Evolutionary conservation across 2,329 filamentous ascomycete species (phyloP).

Genomic region (Drechslera avenae): DNA sequence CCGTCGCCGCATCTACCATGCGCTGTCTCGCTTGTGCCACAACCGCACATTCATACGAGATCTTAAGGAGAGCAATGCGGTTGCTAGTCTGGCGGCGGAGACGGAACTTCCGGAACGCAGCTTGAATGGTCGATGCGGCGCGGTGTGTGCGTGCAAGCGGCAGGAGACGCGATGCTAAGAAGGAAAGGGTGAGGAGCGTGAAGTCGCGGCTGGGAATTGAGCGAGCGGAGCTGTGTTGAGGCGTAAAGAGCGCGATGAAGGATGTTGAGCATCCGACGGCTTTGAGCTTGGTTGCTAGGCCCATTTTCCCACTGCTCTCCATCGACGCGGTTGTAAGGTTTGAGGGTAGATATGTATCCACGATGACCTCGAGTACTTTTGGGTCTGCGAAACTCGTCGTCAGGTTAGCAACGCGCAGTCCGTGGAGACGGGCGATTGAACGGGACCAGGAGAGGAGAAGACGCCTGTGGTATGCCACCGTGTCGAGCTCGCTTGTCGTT

Average conservation of each 20-base stretch:
- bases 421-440: conserved; percentile 55
- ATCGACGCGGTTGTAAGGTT: conserved; percentile 9
- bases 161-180: conserved; percentile 64
- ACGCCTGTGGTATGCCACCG: conserved; percentile 43
- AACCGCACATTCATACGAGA: conserved; percentile 55
- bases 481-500: conserved; percentile 29
- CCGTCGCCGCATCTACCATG: conserved; percentile 49
- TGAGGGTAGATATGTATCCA: conserved; percentile 60
- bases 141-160: conserved; percentile 55
- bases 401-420: conserved; percentile 58
- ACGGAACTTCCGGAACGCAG: conserved; percentile 53
- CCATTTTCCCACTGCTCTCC: conserved; percentile 6
- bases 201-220: conserved; percentile 61
- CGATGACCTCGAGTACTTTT: conserved; percentile 59
- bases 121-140: conserved; percentile 60
- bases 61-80: conserved; percentile 47
- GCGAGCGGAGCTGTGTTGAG: conserved; percentile 24
- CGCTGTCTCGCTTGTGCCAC: conserved; percentile 54
- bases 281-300: conserved; percentile 47
- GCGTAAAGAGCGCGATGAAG: conserved; percentile 54
- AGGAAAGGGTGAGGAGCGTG: conserved; percentile 62
- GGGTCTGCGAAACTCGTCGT: conserved; percentile 64
- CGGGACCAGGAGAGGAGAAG: conserved; percentile 64
- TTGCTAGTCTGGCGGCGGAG: conserved; percentile 35
- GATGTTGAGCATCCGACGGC: conserved; percentile 50